Conservation (phyloP, 192 early-diverging fungal genomes). For the Rhizophlyctis rosea region DNA sequence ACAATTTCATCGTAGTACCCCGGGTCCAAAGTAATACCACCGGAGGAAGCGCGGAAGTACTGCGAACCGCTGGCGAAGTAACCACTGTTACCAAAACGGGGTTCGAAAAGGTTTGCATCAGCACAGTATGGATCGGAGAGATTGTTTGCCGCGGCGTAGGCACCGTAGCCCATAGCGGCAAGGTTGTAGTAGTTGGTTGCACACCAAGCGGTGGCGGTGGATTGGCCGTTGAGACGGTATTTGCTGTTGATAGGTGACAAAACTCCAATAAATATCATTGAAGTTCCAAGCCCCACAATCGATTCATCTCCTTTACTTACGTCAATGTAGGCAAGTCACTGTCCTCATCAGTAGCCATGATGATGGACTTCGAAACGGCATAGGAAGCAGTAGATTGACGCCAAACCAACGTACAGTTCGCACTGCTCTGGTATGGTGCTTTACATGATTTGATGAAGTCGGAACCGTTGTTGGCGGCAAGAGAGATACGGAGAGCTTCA, state of each 20-base stretch:
- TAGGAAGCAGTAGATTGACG: too few species aligned
- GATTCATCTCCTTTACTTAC: slow-evolving; percentile 4
- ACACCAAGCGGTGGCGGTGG: slow-evolving; percentile 16
- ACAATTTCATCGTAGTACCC: slow-evolving; percentile 30
- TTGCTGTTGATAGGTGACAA: too few species aligned
- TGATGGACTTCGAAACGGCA: slow-evolving; percentile 24
- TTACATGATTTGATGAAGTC: too few species aligned
- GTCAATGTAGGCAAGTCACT: slow-evolving; percentile 30
- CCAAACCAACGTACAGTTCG: too few species aligned
- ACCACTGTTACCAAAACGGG: slow-evolving; percentile 8
- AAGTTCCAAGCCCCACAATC: too few species aligned
- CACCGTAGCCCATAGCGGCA: too few species aligned
- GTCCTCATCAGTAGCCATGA: slow-evolving; percentile 44
- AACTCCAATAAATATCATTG: too few species aligned
- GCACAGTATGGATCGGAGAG: too few species aligned
- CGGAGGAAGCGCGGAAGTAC: slow-evolving; percentile 24
- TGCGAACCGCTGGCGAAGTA: slow-evolving; percentile 15
- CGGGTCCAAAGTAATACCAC: slow-evolving; percentile 18
- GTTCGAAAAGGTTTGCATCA: slow-evolving; percentile 11
- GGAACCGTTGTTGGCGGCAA: slow-evolving; percentile 22
- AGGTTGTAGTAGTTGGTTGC: slow-evolving; percentile 12
- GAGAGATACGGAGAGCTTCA: slow-evolving; percentile 36
- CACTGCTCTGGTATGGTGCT: too few species aligned
- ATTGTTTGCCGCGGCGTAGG: too few species aligned
- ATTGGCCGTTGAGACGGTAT: slow-evolving; percentile 21